These are phyloP conservation scores for Pseudovirgaria hyperparasitica DNA, from an alignment of 2,329 filamentous ascomycete genomes.

Conservation along the genomic window DNA sequence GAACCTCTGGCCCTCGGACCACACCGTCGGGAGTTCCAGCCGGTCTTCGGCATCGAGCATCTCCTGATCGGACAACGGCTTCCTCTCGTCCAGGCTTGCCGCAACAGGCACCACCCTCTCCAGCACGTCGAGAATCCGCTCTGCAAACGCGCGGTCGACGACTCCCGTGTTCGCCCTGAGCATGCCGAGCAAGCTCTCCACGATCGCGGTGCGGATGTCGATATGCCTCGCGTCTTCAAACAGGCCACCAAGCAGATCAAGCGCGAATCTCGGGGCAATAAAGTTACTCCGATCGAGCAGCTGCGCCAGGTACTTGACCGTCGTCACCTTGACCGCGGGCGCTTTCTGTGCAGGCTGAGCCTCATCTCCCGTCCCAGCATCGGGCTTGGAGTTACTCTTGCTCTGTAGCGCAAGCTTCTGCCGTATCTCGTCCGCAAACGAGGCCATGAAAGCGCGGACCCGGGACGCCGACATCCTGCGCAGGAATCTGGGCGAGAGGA, in stretches of 20 bases:
- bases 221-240: slow-evolving; percentile 19
- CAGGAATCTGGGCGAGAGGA: slow-evolving; percentile 21
- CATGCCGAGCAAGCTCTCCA: slow-evolving; percentile 21
- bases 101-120: slow-evolving; percentile 18
- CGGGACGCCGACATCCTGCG: slow-evolving; percentile 17
- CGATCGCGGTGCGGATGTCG: slow-evolving; percentile 22
- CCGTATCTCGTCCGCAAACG: slow-evolving; percentile 18
- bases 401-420: slow-evolving; percentile 7
- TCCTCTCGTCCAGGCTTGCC: slow-evolving; percentile 22
- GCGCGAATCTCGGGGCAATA: slow-evolving; percentile 15
- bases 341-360: slow-evolving; percentile 2
- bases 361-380: slow-evolving; percentile 1
- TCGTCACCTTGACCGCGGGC: slow-evolving; percentile 27
- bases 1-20: background rate
- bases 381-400: background rate
- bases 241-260: slow-evolving; percentile 19
- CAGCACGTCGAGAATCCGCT: slow-evolving; percentile 12
- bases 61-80: slow-evolving; percentile 14
- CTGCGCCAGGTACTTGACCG: slow-evolving; percentile 29
- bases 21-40: slow-evolving; percentile 5
- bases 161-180: slow-evolving; percentile 7
- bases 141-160: slow-evolving; percentile 5
- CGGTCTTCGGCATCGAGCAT: slow-evolving; percentile 16
- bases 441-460: slow-evolving; percentile 14
- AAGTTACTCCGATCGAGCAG: slow-evolving; percentile 20